These are phyloP conservation scores for Fusarium coffeatum DNA, from an alignment of 2,329 filamentous ascomycete species.

Conservation along the genomic window DNA sequence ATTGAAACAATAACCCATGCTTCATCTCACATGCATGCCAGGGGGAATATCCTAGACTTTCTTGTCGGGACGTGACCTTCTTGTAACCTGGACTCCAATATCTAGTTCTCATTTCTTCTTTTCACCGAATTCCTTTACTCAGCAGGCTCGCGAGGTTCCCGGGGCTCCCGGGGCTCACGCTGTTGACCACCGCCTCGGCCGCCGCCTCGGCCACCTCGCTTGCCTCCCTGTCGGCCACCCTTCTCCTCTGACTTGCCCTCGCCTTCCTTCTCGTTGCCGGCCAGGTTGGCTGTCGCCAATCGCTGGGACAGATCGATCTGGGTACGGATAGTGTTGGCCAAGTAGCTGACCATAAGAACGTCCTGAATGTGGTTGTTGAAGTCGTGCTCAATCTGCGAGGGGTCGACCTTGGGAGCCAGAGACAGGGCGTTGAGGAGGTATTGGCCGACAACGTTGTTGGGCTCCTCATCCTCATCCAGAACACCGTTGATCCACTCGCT, in stretches of 20 bases:
- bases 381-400: slow-evolving; percentile 90
- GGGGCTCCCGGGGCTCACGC: slow-evolving; percentile 59
- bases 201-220: slow-evolving; percentile 64
- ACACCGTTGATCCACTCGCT: slow-evolving; percentile 93
- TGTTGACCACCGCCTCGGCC: slow-evolving; percentile 64
- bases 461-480: slow-evolving; percentile 90
- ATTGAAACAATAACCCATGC: slow-evolving; percentile 50
- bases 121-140: slow-evolving; percentile 30
- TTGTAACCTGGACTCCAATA: slow-evolving; percentile 38
- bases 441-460: slow-evolving; percentile 91
- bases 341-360: slow-evolving; percentile 96
- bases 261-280: slow-evolving; percentile 61
- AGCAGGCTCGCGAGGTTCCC: slow-evolving; percentile 59
- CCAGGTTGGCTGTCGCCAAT: slow-evolving; percentile 81
- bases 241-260: slow-evolving; percentile 62
- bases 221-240: slow-evolving; percentile 61
- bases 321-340: slow-evolving; percentile 98
- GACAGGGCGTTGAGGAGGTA: slow-evolving; percentile 94
- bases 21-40: slow-evolving; percentile 46
- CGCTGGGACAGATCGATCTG: slow-evolving; percentile 98
- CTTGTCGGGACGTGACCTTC: slow-evolving; percentile 40
- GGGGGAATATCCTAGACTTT: slow-evolving; percentile 41
- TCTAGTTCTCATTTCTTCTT: slow-evolving; percentile 34
- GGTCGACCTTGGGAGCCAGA: slow-evolving; percentile 93
- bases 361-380: slow-evolving; percentile 99